phyloP scores from a whole-genome alignment of 116 monocot species.

The Phalaenopsis hybrid region DNA sequence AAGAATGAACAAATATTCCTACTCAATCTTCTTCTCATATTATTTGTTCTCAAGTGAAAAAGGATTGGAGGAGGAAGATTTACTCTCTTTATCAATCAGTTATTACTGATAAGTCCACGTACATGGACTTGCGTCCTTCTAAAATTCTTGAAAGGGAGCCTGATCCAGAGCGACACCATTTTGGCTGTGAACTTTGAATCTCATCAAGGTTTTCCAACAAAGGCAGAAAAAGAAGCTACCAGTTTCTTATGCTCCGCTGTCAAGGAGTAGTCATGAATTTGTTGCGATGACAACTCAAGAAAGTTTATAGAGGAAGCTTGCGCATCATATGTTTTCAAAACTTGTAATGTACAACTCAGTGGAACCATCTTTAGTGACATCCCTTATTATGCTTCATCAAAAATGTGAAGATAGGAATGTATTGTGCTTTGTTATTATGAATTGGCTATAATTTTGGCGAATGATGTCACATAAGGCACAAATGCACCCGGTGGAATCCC shows the following conservation, averaged over 20 bases:
- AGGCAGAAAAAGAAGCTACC: conserved; percentile 78
- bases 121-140: conserved; percentile 51
- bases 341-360: conserved; percentile 98
- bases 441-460: conserved; percentile 91
- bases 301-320: conserved; percentile 84
- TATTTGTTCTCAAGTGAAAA: conserved; percentile 33
- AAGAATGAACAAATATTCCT: conserved; percentile 78
- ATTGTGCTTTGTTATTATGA: conserved; percentile 59
- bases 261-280: conserved; percentile 84
- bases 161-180: conserved; percentile 88
- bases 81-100: conserved; percentile 37
- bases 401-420: conserved; percentile 93
- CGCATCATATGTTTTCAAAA: conserved; percentile 89
- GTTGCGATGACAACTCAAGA: conserved; percentile 72
- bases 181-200: conserved; percentile 52
- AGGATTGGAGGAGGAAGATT: conserved; percentile 24
- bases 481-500: conserved; percentile 94
- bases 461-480: conserved; percentile 71
- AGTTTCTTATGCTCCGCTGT: conserved; percentile 77
- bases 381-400: conserved; percentile 98
- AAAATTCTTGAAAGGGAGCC: conserved; percentile 12
- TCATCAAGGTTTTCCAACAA: conserved; percentile 52
- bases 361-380: conserved; percentile 95
- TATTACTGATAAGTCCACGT: conserved; percentile 47
- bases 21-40: conserved; percentile 55